Evolutionary conservation across 176 grass and related monocot species (phyloP), one percentile per base, ranked within the genome.

Genomic region (Carex scoparia): DNA sequence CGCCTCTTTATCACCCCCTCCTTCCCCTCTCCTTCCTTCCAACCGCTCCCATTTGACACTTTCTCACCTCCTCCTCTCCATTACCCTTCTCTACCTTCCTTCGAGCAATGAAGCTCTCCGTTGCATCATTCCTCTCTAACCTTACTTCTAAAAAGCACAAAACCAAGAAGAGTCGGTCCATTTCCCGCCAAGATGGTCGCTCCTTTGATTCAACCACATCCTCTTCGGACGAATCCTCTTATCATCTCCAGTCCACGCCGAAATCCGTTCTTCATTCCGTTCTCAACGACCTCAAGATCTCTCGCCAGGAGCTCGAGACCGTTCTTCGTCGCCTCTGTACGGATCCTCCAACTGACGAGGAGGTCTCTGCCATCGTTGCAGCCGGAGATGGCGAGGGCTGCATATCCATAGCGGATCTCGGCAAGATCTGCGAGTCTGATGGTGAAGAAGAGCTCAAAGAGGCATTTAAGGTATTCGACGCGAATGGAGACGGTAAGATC

Each of bases 401-500:
- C 61, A 86, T 89, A 79, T 44, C 84, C 78, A 61, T 89, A 23
- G 84, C 79, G 1, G 87, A 89, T 79, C 85, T 89, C 23, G 32
- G 27, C 9, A 85, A 61, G 42, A 80, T 89, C 75, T 58, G 2
- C 10, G 15, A 73, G 40, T 60, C 0, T 7, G 70, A 64, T 65
- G 89, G 18, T 1, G 88, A 85, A 72, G 88, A 73, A 6, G 93
- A 99, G 55, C 86, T 99, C 3, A 81, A 64, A 86, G 97, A 94
- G 66, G 97, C 90, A 23, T 99, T 99, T 87, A 79, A 81, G 4
- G 93, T 99, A 13, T 99, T 99, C 84, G 97, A 99, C 80, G 90
- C 86, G 0, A 86, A 99, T 67, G 97, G 90, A 59, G 91, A 99
- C 83, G 97, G 97, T 7, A 94, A 79, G 86, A 99, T 99, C 97